Conservation (phyloP, 108 stramenopile genomes). For the Chaetoceros tenuissimus region DNA sequence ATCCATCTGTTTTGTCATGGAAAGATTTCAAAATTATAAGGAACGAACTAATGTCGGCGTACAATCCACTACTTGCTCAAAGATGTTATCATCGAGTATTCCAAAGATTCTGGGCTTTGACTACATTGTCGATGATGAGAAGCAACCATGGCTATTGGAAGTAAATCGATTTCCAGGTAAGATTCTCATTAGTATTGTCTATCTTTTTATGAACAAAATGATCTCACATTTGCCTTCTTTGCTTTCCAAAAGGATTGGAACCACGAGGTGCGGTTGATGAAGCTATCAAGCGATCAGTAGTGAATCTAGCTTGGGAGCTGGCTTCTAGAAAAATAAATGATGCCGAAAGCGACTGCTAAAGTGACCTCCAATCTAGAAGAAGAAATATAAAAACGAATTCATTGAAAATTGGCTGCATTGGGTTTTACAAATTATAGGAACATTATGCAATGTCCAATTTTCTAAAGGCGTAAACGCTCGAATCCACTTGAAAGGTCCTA, state of each 20-base stretch:
- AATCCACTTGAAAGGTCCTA: too few relatives aligned
- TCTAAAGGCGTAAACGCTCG: too few relatives aligned
- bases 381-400: neutral
- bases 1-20: neutral
- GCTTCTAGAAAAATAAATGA: too few relatives aligned
- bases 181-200: too few relatives aligned
- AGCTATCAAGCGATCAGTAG: slow-evolving; percentile 20
- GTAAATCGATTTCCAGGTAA: slow-evolving; percentile 74
- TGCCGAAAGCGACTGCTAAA: too few relatives aligned
- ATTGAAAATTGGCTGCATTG: too few relatives aligned
- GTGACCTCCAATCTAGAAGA: neutral
- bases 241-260: too few relatives aligned
- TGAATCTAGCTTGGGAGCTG: slow-evolving; percentile 32
- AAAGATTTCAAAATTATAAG: neutral
- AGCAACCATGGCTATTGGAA: slow-evolving; percentile 56
- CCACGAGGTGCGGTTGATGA: slow-evolving; percentile 32
- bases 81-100: slow-evolving; percentile 12
- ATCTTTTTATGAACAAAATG: too few relatives aligned
- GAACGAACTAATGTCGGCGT: neutral
- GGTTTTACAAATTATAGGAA: too few relatives aligned
- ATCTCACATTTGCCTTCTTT: too few relatives aligned
- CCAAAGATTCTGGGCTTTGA: slow-evolving; percentile 76
- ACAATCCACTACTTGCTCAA: neutral
- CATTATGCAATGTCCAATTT: too few relatives aligned
- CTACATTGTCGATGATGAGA: slow-evolving; percentile 41